Base-by-base conservation (phyloP, 129 eudicot genomes). In the Artemisia tridentata region DNA sequence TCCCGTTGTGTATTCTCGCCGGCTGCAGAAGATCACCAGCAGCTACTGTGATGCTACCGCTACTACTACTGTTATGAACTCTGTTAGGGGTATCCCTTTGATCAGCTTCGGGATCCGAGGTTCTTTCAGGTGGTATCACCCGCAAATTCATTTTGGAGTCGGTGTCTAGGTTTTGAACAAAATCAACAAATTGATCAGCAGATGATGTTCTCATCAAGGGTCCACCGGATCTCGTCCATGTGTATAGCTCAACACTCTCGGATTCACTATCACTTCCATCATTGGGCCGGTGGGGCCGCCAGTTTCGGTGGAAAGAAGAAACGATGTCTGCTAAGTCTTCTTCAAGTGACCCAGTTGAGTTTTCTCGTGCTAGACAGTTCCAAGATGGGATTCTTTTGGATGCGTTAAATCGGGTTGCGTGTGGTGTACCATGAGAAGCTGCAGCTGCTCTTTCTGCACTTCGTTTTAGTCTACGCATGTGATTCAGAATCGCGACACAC, bases 121-220 rank as follows among this genome's bases (percentile, higher is more conserved):
- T 79, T 63, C 90, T 78, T 52, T 86, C 96, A 0, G 88, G 88
- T 38, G 92, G 79, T 7, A 85, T 54, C 38, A 80, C 80, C 71
- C 92, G 85, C 15, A 77, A 65, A 60, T 75, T 79, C 65, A 72
- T 14, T 75, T 79, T 82, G n/a, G 82, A 56, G 65, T 84, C 97
- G 38, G 67, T 29, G 50, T 82, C 95, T 69, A 93, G 67, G 59
- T 76, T 90, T 41, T 90, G 96, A 65, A 93, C 90, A 52, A 80
- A 89, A 53, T 93, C 91, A 7, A 87, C 79, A 43, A 87, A 90
- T 50, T 57, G 69, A 70, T 89, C 90, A 0, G 97, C 96, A 0
- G 99, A 93, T 2, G 93, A 77, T 2, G 99, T 90, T 83, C 99
- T 82, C 99, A 93, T 93, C 58, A 93, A 63, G 63, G 97, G 99